Percentiles rank a stretch among this genome's conserved stretches.
These are phyloP conservation scores for Asterophora lycoperdoides DNA, from an alignment of 768 basidiomycete species.

Conservation along the genomic window DNA sequence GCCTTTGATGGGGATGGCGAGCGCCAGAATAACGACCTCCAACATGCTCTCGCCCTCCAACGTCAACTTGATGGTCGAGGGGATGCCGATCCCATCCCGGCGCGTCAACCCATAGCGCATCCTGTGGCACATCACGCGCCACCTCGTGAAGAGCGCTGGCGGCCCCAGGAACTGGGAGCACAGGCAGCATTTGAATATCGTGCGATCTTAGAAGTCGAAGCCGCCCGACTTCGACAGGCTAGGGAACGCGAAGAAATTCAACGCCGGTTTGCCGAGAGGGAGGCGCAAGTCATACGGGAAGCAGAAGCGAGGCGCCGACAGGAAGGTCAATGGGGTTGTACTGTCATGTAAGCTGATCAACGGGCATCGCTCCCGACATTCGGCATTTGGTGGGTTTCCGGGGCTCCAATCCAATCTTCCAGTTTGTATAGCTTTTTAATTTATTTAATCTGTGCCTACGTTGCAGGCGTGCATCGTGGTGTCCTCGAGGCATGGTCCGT, in stretches of 20 bases:
- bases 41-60: constrained; percentile 8
- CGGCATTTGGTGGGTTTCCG: no score
- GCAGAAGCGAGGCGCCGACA: constrained; percentile 3
- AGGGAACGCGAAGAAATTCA: constrained; percentile 3
- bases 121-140: no score
- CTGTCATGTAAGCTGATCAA: background rate
- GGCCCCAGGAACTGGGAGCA: background rate
- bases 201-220: background rate
- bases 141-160: no score
- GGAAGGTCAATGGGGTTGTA: constrained; percentile 1
- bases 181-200: background rate
- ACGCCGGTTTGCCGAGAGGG: constrained; percentile 1
- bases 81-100: background rate
- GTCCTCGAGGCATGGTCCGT: no score
- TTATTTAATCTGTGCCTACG: no score
- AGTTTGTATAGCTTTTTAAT: no score
- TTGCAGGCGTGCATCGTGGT: no score
- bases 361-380: no score
- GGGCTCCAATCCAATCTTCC: no score
- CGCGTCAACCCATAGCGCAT: background rate
- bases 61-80: constrained; percentile 1
- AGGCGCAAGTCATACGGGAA: background rate
- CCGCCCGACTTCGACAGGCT: background rate
- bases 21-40: constrained; percentile 5
- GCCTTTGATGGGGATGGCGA: constrained; percentile 12